Evolutionary conservation across 495 filamentous ascomycete genomes (phyloP).

Genomic region (Mycothermus thermophilus): DNA sequence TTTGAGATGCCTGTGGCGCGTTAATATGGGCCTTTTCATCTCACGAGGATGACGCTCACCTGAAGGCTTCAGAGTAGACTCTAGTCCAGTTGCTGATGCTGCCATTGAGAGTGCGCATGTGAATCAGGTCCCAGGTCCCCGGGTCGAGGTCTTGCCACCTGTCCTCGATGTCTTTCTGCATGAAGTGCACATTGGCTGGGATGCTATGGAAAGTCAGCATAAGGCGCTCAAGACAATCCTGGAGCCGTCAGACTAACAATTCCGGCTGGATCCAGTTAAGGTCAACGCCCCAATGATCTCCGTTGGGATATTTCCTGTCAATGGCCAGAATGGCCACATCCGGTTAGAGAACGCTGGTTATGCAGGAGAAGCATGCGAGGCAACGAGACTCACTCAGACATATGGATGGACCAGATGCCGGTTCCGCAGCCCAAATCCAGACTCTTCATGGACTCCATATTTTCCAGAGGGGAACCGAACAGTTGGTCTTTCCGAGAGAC

Average conservation of each 20-base stretch:
- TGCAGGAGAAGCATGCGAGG: too few species aligned
- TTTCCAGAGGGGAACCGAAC: constrained; percentile 39
- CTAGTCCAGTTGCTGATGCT: constrained; percentile 67
- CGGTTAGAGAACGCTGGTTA: background rate
- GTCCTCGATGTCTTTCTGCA: constrained; percentile 64
- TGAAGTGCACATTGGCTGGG: constrained; percentile 54
- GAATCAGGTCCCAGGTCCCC: constrained; percentile 74
- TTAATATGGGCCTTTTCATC: too few species aligned
- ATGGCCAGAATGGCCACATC: too few species aligned
- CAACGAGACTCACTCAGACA: constrained; percentile 52
- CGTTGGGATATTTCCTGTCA: constrained; percentile 15
- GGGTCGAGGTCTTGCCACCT: constrained; percentile 59
- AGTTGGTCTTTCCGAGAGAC: constrained; percentile 49
- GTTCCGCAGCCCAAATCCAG: constrained; percentile 82
- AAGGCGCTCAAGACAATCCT: background rate
- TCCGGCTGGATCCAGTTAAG: constrained; percentile 69
- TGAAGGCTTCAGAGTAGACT: constrained; percentile 55
- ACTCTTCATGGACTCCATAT: constrained; percentile 32
- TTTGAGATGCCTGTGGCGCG: constrained; percentile 49
- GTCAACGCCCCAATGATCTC: constrained; percentile 31
- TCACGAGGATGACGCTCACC: constrained; percentile 35
- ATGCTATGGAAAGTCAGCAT: constrained; percentile 36
- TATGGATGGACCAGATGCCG: constrained; percentile 82
- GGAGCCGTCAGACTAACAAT: constrained; percentile 31
- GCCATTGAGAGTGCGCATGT: constrained; percentile 67